Evolutionary conservation across 1,139 yeast species (phyloP), one percentile per base, ranked within the genome.

Genomic region (Scheffersomyces segobiensis): DNA sequence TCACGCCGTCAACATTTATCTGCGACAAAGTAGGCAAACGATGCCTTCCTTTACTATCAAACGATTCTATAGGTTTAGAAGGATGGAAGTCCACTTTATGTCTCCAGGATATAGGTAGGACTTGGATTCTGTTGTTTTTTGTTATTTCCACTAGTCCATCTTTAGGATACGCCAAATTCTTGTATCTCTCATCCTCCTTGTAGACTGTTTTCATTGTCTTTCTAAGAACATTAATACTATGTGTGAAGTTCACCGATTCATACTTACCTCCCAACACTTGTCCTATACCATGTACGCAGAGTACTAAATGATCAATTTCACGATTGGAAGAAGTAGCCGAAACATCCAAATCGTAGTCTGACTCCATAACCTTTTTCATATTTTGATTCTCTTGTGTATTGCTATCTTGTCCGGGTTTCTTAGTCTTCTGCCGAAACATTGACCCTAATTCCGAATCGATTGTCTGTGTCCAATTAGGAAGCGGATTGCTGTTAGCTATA

Each of bases 241-340:
- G 97, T 4, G 95, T 87, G 74, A 95, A 95, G 68, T 92, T 92
- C 53, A 93, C 87, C 48, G 91, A 86, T 62, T 93, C 93, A 64
- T 89, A 89, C 65, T 86, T 86, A 56, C 87, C 85, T 3, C 97
- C 96, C 59, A 95, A 78, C 50, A 89, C 86, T 71, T 95, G 99
- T 1, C 98, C 98, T 62, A 95, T 91, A 0, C 99, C 98, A 72
- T 95, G 99, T 53, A 93, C 83, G 63, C 97, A 95, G 19, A 95
- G 77, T 1, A 93, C 84, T 57, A 95, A 74, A 72, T 95, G 98
- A 55, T 91, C 93, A 19, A 93, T 81, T 42, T 85, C 79, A 59
- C 97, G 75, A 50, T 79, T 72, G 5, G 82, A 75, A 22, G 73
- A 69, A 42, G 71, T 66, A 1, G 63, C 55, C 1, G 71, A 71